These are phyloP conservation scores for Apiotrichum gracile DNA, from an alignment of 1,284 basidiomycete genomes.

Conservation along the genomic window DNA sequence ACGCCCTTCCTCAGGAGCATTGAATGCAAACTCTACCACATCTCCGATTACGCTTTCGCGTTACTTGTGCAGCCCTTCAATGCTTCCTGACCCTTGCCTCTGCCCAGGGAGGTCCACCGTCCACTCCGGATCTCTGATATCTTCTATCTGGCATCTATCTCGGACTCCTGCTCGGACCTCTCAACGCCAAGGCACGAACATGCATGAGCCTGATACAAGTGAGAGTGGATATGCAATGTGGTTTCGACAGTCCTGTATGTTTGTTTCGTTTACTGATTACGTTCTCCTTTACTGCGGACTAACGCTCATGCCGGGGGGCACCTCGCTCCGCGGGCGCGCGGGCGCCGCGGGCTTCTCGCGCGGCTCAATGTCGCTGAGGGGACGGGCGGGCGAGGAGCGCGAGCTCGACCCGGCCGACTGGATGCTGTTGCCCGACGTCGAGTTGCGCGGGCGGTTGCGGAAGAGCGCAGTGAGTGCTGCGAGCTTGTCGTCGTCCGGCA, in stretches of 20 bases:
- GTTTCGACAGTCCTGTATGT: not conserved
- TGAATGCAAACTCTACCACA: too few species aligned
- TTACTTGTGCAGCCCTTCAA: too few species aligned
- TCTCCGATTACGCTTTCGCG: too few species aligned
- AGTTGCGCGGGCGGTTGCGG: not conserved
- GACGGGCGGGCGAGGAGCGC: not conserved
- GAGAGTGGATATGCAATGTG: not conserved
- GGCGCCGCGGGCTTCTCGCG: too few species aligned
- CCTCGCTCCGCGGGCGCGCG: not conserved
- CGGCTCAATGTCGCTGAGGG: slow-evolving; percentile 1
- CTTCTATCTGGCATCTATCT: too few species aligned
- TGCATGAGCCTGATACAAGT: not conserved
- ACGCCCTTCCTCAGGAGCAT: too few species aligned
- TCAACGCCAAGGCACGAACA: not conserved
- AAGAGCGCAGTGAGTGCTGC: slow-evolving; percentile 41
- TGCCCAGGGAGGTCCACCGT: too few species aligned
- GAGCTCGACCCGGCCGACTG: not conserved
- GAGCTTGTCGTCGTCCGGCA: slow-evolving; percentile 37
- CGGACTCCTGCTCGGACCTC: too few species aligned
- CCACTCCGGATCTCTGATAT: too few species aligned
- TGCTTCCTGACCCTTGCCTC: too few species aligned
- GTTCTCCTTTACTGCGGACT: not conserved
- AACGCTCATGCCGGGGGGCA: not conserved
- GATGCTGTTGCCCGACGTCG: not conserved
- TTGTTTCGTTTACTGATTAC: not conserved